Conservation (phyloP, 805 yeast species). For the Candida orba region DNA sequence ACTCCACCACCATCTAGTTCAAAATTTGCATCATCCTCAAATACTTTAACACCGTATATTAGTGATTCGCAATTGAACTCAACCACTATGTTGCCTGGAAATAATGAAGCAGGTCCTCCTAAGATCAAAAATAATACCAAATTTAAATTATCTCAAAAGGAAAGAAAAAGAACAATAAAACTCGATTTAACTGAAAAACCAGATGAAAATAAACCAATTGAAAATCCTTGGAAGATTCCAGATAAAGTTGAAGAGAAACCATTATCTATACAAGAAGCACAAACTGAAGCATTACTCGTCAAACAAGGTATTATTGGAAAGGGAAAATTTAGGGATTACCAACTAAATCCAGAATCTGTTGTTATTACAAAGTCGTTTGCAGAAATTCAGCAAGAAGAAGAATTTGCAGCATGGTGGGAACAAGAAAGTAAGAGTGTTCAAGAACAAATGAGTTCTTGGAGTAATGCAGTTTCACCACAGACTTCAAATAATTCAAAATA, state of each 20-base stretch:
- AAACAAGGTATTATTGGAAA: constrained; percentile 27
- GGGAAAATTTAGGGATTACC: constrained; percentile 5
- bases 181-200: constrained; percentile 6
- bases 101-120: neutral
- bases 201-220: neutral
- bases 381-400: constrained; percentile 76
- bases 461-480: no score
- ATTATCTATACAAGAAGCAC: constrained; percentile 16
- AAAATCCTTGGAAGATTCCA: constrained; percentile 18
- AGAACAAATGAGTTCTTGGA: constrained; percentile 23
- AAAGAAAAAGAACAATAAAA: constrained; percentile 40
- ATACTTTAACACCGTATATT: neutral
- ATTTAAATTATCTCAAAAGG: constrained; percentile 44
- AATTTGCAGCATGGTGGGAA: constrained; percentile 85
- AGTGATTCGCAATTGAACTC: neutral
- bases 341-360: constrained; percentile 3
- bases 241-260: constrained; percentile 4
- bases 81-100: neutral
- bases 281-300: constrained; percentile 12
- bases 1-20: neutral
- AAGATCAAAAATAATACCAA: constrained; percentile 8
- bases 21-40: neutral
- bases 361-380: constrained; percentile 38
- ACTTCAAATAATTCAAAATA: neutral
- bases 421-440: constrained; percentile 68